Evolutionary conservation across 129 eudicot genomes (phyloP).

Genomic region (Chrysanthemum seticuspe): DNA sequence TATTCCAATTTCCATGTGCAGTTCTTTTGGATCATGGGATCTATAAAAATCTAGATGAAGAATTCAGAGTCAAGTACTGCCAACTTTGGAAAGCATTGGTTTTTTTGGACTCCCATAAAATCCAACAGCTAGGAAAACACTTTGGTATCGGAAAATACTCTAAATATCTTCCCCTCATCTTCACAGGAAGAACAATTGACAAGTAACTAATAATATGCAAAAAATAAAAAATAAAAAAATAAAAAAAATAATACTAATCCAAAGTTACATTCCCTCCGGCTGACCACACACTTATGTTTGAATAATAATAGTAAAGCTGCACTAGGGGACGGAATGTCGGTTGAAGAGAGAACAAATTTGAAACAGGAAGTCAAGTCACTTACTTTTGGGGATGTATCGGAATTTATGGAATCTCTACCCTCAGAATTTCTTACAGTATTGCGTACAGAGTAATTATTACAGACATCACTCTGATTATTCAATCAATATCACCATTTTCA

Average conservation of each 20-base stretch:
- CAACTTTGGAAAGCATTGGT: slow-evolving; percentile 88
- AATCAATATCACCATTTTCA: not conserved
- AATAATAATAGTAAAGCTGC: slow-evolving; percentile 57
- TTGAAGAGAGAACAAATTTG: slow-evolving; percentile 63
- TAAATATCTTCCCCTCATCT: slow-evolving; percentile 77
- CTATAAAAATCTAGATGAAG: slow-evolving; percentile 75
- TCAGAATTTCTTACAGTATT: slow-evolving; percentile 70
- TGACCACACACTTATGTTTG: not conserved
- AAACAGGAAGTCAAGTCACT: slow-evolving; percentile 74
- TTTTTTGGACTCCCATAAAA: slow-evolving; percentile 52
- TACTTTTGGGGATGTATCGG: slow-evolving; percentile 63
- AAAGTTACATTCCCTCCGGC: not conserved
- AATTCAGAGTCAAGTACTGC: slow-evolving; percentile 78
- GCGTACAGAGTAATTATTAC: slow-evolving; percentile 72
- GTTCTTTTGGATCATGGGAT: slow-evolving; percentile 96
- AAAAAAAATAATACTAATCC: too few species aligned
- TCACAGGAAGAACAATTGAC: slow-evolving; percentile 83
- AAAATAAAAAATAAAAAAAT: too few species aligned
- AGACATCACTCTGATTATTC: not conserved
- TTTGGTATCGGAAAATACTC: slow-evolving; percentile 84
- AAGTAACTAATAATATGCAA: slow-evolving; percentile 38
- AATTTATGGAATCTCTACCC: slow-evolving; percentile 88
- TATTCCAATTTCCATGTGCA: slow-evolving; percentile 29
- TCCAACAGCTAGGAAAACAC: slow-evolving; percentile 67
- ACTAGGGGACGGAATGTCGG: slow-evolving; percentile 72